These are phyloP conservation scores for Globisporangium abappressorium DNA, from an alignment of 352 stramenopile genomes.

Conservation along the genomic window DNA sequence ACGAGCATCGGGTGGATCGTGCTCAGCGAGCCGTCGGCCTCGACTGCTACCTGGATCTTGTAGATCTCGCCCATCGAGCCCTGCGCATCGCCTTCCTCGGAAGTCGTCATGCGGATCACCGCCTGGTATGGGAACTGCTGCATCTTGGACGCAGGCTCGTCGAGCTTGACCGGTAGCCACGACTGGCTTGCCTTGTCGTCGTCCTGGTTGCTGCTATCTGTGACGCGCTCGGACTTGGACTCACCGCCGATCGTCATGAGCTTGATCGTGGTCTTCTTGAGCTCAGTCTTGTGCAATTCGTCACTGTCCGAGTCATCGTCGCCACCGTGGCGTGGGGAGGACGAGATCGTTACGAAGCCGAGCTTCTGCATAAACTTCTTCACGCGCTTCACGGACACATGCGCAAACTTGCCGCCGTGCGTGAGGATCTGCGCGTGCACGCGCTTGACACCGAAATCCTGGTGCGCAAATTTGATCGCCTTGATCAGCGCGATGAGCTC, in stretches of 20 bases:
- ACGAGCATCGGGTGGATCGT: constrained; percentile 83
- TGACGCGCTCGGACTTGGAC: constrained; percentile 59
- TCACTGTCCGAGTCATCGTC: constrained; percentile 23
- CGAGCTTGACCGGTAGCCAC: constrained; percentile 82
- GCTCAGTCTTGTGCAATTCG: constrained; percentile 11
- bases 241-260: constrained; percentile 82
- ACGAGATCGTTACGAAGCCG: constrained; percentile 41
- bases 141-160: constrained; percentile 77
- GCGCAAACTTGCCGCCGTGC: constrained; percentile 75
- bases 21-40: constrained; percentile 53
- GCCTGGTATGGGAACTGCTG: constrained; percentile 79
- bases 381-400: constrained; percentile 75
- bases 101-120: constrained; percentile 83
- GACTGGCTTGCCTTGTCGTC: constrained; percentile 33
- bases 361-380: constrained; percentile 87
- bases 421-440: constrained; percentile 72
- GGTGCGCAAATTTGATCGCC: constrained; percentile 85
- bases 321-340: constrained; percentile 22
- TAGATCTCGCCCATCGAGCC: constrained; percentile 85
- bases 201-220: constrained; percentile 9
- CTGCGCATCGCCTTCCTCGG: constrained; percentile 61
- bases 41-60: constrained; percentile 87
- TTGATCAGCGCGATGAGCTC: constrained; percentile 85
- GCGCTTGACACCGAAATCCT: constrained; percentile 80
- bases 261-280: constrained; percentile 43